These are phyloP conservation scores for Clausena lansium DNA, from an alignment of 345 rosid genomes.

Conservation along the genomic window DNA sequence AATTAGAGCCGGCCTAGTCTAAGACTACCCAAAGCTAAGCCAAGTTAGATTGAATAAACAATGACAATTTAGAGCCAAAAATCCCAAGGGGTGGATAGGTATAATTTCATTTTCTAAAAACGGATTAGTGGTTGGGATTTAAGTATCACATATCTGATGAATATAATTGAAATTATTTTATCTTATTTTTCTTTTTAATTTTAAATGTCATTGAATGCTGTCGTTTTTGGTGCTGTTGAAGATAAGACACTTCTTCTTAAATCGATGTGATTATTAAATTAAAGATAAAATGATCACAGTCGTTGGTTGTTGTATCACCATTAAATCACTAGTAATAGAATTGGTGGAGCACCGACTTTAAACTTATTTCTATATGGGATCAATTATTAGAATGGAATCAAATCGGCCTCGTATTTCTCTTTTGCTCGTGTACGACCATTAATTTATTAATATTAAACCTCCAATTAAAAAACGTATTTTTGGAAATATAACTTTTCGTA, in stretches of 20 bases:
- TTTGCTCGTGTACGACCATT: background rate
- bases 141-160: background rate
- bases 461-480: no score
- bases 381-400: constrained; percentile 3
- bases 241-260: constrained; percentile 11
- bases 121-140: background rate
- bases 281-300: background rate
- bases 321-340: background rate
- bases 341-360: constrained; percentile 11
- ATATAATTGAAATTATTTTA: background rate
- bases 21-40: no score
- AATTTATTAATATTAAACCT: background rate
- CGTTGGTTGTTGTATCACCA: constrained; percentile 10
- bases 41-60: no score
- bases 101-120: background rate
- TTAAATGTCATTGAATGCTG: background rate
- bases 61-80: no score
- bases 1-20: no score
- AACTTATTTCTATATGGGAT: no score
- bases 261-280: background rate
- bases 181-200: background rate
- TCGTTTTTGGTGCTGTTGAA: constrained; percentile 16
- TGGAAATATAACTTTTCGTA: no score
- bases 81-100: background rate
- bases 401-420: background rate